Percentiles rank a stretch among this genome's conserved stretches.
Evolutionary conservation across 305 asterid genomes (phyloP).

Genomic region (Fraxinus ornus): DNA sequence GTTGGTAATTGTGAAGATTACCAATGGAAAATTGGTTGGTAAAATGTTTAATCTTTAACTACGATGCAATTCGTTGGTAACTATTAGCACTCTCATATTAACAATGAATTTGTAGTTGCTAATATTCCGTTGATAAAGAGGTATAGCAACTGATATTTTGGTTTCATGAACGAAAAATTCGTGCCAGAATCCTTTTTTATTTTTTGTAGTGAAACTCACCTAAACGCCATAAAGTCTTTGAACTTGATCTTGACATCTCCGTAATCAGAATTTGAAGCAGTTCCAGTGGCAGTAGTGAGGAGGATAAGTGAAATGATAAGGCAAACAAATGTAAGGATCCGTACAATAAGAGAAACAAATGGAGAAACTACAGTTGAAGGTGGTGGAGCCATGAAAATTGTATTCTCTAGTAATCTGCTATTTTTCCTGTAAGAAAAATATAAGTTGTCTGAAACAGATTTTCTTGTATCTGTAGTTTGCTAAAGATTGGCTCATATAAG

Average conservation of each 20-base stretch:
- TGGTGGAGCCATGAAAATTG: constrained; percentile 33
- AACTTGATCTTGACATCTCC: constrained; percentile 23
- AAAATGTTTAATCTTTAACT: no score
- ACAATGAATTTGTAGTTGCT: no score
- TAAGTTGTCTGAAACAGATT: not conserved
- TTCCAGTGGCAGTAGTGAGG: constrained; percentile 35
- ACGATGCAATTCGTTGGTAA: no score
- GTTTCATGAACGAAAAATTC: no score
- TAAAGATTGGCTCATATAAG: not conserved
- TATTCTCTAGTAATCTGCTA: not conserved
- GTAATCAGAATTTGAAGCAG: not conserved
- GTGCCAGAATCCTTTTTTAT: no score
- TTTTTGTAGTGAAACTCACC: constrained; percentile 10
- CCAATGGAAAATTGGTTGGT: no score
- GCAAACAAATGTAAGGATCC: constrained; percentile 33
- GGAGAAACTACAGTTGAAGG: constrained; percentile 37
- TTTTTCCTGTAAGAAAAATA: not conserved
- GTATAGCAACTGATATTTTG: no score
- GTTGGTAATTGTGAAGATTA: no score
- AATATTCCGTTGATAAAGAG: no score
- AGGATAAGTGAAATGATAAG: constrained; percentile 34
- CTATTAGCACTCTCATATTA: no score
- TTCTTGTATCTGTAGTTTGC: not conserved
- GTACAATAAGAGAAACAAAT: constrained; percentile 24
- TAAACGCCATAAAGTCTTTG: constrained; percentile 31